A percentile compares a stretch with the other conserved stretches of the same genome.
phyloP scores from a whole-genome alignment of 176 grass and related monocot species.

The Ensete glaucum region DNA sequence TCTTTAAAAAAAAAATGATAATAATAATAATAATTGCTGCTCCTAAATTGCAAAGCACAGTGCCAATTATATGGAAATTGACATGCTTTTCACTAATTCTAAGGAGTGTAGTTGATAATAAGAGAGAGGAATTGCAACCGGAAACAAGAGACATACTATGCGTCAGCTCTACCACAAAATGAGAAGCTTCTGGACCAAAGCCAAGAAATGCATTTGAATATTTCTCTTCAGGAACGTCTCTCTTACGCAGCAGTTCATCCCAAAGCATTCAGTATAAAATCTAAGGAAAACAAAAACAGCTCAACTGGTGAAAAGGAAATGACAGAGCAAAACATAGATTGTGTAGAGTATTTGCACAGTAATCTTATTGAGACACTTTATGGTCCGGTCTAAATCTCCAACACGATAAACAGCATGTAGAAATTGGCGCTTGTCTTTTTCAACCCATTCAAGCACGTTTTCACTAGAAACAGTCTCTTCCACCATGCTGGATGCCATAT shows the following conservation, averaged over 20 bases:
- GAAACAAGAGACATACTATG: slow-evolving; percentile 48
- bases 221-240: slow-evolving; percentile 88
- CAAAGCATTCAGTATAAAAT: slow-evolving; percentile 90
- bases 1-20: too few relatives aligned
- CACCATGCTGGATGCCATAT: slow-evolving; percentile 41
- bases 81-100: neutral
- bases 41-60: slow-evolving; percentile 5
- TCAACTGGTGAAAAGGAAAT: neutral
- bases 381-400: slow-evolving; percentile 74
- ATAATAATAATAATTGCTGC: neutral
- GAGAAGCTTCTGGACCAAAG: slow-evolving; percentile 72
- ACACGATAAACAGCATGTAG: slow-evolving; percentile 94
- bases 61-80: neutral
- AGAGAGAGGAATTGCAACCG: neutral
- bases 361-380: slow-evolving; percentile 34
- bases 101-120: neutral
- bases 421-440: slow-evolving; percentile 73
- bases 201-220: slow-evolving; percentile 95
- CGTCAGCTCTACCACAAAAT: slow-evolving; percentile 85
- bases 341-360: neutral
- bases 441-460: slow-evolving; percentile 61
- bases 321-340: neutral
- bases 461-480: slow-evolving; percentile 29
- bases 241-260: slow-evolving; percentile 84
- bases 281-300: slow-evolving; percentile 25